Evolutionary conservation across 83 land plant species (phyloP).

Genomic region (Thuja plicata): DNA sequence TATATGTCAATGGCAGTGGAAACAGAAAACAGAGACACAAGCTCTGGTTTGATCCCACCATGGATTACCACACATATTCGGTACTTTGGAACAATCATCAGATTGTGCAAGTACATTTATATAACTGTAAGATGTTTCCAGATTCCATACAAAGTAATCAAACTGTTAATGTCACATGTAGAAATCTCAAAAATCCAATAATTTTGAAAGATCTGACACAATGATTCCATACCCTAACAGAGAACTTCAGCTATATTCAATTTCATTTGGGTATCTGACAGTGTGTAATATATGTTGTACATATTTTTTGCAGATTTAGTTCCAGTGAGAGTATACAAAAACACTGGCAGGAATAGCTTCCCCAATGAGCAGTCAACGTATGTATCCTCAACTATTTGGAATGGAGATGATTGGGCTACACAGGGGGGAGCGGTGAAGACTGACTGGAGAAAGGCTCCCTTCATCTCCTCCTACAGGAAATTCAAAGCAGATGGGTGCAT

Average conservation of each 20-base stretch:
- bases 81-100: constrained; percentile 36
- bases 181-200: too few relatives aligned
- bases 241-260: too few relatives aligned
- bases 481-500: constrained; percentile 70
- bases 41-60: constrained; percentile 32
- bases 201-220: too few relatives aligned
- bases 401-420: constrained; percentile 87
- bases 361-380: constrained; percentile 57
- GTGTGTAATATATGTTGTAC: neutral
- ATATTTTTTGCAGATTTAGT: too few relatives aligned
- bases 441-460: constrained; percentile 42
- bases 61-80: constrained; percentile 31
- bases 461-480: constrained; percentile 64
- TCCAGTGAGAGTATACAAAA: too few relatives aligned
- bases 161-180: too few relatives aligned
- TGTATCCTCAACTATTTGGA: constrained; percentile 76
- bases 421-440: constrained; percentile 81
- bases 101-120: constrained; percentile 22
- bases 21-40: constrained; percentile 9
- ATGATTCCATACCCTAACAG: too few relatives aligned
- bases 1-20: constrained; percentile 17
- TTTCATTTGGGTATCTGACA: too few relatives aligned
- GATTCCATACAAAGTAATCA: too few relatives aligned
- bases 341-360: too few relatives aligned
- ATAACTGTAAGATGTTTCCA: neutral